Conservation (phyloP, 768 basidiomycete species). For the Lactarius psammicola region DNA sequence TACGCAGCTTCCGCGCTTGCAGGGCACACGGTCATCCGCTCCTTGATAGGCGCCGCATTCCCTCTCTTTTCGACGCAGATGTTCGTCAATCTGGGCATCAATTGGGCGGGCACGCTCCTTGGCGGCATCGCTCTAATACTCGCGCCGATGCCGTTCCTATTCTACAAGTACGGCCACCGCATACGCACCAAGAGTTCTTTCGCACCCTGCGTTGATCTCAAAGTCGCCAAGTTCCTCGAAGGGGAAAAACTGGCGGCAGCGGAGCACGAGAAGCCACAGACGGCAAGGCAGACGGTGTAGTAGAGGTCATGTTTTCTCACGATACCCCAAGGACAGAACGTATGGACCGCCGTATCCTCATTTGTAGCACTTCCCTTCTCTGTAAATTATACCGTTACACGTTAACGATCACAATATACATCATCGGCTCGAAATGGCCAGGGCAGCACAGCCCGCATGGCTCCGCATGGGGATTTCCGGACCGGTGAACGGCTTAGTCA, state of each 20-base stretch:
- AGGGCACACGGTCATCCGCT: constrained; percentile 59
- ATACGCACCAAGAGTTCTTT: constrained; percentile 59
- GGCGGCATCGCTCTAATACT: constrained; percentile 56
- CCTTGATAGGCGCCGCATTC: constrained; percentile 56
- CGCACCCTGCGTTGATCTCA: constrained; percentile 38
- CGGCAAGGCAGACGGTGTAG: background rate
- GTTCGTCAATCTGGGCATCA: constrained; percentile 44
- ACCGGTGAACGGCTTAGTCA: constrained; percentile 11
- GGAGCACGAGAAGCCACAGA: no score
- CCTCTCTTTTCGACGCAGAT: constrained; percentile 67
- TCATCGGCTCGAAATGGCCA: no score
- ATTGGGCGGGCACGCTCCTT: constrained; percentile 48
- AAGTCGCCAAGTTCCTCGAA: constrained; percentile 13
- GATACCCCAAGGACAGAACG: no score
- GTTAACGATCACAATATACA: background rate
- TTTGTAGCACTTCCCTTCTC: background rate
- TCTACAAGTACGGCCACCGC: constrained; percentile 62
- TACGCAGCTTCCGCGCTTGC: constrained; percentile 60
- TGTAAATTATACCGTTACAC: background rate
- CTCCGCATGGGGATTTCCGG: background rate
- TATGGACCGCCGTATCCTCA: background rate
- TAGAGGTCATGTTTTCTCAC: background rate
- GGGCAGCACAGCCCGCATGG: no score
- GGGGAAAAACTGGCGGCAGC: background rate
- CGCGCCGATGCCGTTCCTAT: constrained; percentile 64